Evolutionary conservation across 2,329 filamentous ascomycete species (phyloP), one percentile per base, ranked within the genome.

Genomic region (Nothomitra cinnamomea): DNA sequence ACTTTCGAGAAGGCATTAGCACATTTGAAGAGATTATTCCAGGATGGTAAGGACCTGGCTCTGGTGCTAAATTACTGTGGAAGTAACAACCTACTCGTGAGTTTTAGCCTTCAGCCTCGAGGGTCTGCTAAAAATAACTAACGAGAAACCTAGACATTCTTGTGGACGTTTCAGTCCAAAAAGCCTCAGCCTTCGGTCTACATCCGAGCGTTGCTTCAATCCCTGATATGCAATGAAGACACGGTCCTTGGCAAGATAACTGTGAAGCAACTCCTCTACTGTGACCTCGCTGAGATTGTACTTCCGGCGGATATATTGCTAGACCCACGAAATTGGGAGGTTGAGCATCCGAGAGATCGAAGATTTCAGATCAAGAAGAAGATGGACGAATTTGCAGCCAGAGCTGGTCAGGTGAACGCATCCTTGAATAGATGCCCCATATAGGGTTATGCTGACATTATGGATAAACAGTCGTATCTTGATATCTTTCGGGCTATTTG

Each of bases 151-250:
- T 56, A 87, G 78, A 85, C 79, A 21, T 89, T 87, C 62, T 75
- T 90, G 15, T 77, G 78, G 60, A 74, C 76, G 0, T 88, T 94
- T 58, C 82, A 88, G 57, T 78, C 83, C 17, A 81, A 87, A 59
- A 86, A 83, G 56, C 88, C 88, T 0, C 82, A 90, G 58, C 88
- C 92, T 0, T 76, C 85, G 0, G 80, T 90, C 8, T 95, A 88
- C 64, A 81, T 94, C 48, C 80, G 92, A 54, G 85, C 86, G 38
- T 72, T 94, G 51, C 69, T 94, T 38, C 82, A 94, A 62, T 78
- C 80, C 32, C 76, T 90, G 50, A 70, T 95, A 7, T 85, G 87
- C 61, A 78, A 82, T 56, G 80, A 81, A 55, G 83, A 82, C 72
- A 75, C 78, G 22, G 77, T 88, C 15, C 66, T 88, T 7, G 79